phyloP scores from a whole-genome alignment of 345 rosid species.

The Arabis alpina region DNA sequence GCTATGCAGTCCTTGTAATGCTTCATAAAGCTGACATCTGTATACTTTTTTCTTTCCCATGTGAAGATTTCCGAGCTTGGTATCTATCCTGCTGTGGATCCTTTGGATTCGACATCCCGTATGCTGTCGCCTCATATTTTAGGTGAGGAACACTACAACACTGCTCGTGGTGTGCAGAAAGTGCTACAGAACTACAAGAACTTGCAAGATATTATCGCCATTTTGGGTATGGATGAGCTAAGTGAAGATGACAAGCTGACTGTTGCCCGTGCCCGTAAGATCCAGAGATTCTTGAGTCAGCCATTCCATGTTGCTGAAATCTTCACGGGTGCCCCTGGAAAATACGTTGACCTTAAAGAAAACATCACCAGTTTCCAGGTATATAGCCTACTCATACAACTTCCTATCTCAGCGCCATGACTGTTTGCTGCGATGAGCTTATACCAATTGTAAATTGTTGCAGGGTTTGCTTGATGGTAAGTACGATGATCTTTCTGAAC shows the following conservation, averaged over 20 bases:
- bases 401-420: neutral
- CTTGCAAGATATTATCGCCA: constrained; percentile 98
- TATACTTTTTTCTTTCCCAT: neutral
- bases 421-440: neutral
- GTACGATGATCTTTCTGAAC: constrained; percentile 57
- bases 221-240: constrained; percentile 99
- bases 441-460: constrained; percentile 4
- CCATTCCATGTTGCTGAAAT: constrained; percentile 99
- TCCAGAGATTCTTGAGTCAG: constrained; percentile 95
- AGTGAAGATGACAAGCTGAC: constrained; percentile 99
- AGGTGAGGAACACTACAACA: constrained; percentile 94
- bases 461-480: constrained; percentile 41
- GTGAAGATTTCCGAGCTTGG: constrained; percentile 92
- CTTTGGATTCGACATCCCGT: constrained; percentile 96
- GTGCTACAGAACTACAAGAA: constrained; percentile 99
- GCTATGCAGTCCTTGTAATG: neutral
- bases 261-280: constrained; percentile 98
- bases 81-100: constrained; percentile 99
- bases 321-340: constrained; percentile 98
- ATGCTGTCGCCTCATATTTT: constrained; percentile 94
- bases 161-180: constrained; percentile 98
- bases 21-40: neutral
- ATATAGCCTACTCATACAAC: neutral
- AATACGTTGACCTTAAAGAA: constrained; percentile 95
- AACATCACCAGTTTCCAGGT: constrained; percentile 95